These are phyloP conservation scores for Collybia sp. DNA, from an alignment of 768 basidiomycete species.

Conservation along the genomic window DNA sequence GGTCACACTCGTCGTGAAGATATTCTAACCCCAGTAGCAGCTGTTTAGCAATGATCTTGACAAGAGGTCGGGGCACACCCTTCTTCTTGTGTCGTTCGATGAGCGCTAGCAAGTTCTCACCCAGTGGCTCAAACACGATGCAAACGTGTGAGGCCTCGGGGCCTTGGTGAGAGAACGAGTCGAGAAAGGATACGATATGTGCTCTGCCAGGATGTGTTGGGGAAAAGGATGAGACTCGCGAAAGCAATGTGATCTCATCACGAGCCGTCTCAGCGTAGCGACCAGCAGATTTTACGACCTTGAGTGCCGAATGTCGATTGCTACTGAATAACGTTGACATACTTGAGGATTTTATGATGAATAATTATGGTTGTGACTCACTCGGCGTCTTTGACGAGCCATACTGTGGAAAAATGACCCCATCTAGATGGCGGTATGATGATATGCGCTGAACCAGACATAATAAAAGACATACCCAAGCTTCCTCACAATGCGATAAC, in stretches of 20 bases:
- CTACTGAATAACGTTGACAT: constrained; percentile 35
- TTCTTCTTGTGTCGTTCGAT: constrained; percentile 78
- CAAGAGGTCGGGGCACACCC: constrained; percentile 76
- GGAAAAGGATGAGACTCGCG: constrained; percentile 65
- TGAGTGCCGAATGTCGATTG: constrained; percentile 81
- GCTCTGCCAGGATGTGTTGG: constrained; percentile 74
- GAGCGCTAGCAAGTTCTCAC: constrained; percentile 71
- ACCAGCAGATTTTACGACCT: constrained; percentile 91
- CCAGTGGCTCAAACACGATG: constrained; percentile 86
- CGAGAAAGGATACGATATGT: constrained; percentile 86
- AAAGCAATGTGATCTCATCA: constrained; percentile 92
- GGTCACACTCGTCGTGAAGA: constrained; percentile 87
- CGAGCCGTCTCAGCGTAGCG: constrained; percentile 95
- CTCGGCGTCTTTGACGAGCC: constrained; percentile 80
- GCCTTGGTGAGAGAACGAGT: constrained; percentile 78
- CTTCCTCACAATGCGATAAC: constrained; percentile 87
- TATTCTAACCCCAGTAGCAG: constrained; percentile 87
- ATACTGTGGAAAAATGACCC: constrained; percentile 95
- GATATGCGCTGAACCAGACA: constrained; percentile 18
- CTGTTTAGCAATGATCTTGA: constrained; percentile 84
- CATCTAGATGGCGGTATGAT: constrained; percentile 45
- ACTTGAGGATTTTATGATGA: constrained; percentile 8
- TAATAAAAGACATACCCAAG: constrained; percentile 55
- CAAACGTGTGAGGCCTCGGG: constrained; percentile 79
- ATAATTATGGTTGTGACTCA: constrained; percentile 32